A percentile compares a stretch with the other conserved stretches of the same genome.
Conservation (phyloP, 2,329 filamentous ascomycete genomes). For the Canariomyces notabilis region DNA sequence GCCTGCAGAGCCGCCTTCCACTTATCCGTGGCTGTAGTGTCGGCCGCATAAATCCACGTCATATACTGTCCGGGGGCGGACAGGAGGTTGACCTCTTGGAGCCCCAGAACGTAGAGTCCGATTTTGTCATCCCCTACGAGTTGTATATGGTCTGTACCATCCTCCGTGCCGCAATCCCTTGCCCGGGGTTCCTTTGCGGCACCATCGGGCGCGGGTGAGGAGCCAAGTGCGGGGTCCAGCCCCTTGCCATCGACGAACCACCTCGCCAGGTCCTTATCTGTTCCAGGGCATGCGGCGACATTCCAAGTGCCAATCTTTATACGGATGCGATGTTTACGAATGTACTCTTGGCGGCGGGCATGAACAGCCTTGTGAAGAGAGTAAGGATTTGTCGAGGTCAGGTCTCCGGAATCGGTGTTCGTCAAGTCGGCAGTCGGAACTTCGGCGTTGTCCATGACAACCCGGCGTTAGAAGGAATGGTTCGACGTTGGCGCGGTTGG, state of each 20-base stretch:
- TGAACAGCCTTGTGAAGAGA: slow-evolving; percentile 63
- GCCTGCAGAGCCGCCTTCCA: slow-evolving; percentile 76
- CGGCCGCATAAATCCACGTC: slow-evolving; percentile 62
- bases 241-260: slow-evolving; percentile 85
- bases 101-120: slow-evolving; percentile 80
- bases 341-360: slow-evolving; percentile 73
- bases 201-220: slow-evolving; percentile 43
- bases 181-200: slow-evolving; percentile 32
- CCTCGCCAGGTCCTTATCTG: slow-evolving; percentile 77
- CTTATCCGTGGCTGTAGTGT: slow-evolving; percentile 53
- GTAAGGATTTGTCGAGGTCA: slow-evolving; percentile 41
- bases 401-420: slow-evolving; percentile 39
- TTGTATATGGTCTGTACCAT: slow-evolving; percentile 36
- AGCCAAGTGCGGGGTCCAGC: slow-evolving; percentile 57
- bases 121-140: slow-evolving; percentile 62
- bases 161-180: slow-evolving; percentile 36
- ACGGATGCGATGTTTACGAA: slow-evolving; percentile 65
- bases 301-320: slow-evolving; percentile 97
- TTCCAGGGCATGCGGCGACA: slow-evolving; percentile 76
- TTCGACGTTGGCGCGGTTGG: too few species aligned
- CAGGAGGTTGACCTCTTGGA: slow-evolving; percentile 91
- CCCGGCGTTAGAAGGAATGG: neutral
- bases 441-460: slow-evolving; percentile 16
- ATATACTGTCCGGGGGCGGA: slow-evolving; percentile 75
- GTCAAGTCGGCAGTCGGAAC: slow-evolving; percentile 14